Conservation (phyloP, 176 grass and related monocot species). For the Rhynchospora pubera region DNA sequence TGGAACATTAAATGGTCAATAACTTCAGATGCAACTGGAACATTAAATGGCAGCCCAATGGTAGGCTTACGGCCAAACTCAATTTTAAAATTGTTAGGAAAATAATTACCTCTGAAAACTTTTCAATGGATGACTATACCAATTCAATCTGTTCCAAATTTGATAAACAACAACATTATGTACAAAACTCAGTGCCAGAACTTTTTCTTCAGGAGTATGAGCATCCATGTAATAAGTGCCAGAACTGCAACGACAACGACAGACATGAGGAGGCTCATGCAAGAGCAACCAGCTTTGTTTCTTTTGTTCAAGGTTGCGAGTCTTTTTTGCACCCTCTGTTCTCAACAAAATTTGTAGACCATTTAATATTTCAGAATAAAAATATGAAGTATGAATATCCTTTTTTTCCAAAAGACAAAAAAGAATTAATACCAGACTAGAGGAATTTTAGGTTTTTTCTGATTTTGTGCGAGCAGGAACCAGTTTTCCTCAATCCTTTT, state of each 20-base stretch:
- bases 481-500: not conserved
- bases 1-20: too few relatives aligned
- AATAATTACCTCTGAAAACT: too few relatives aligned
- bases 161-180: too few relatives aligned
- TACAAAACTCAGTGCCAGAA: too few relatives aligned
- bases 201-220: conserved; percentile 50
- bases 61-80: too few relatives aligned
- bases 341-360: not conserved
- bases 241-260: conserved; percentile 51
- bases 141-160: too few relatives aligned
- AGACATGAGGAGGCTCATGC: conserved; percentile 21
- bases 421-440: too few relatives aligned
- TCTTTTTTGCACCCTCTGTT: conserved; percentile 17
- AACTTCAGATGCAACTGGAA: too few relatives aligned
- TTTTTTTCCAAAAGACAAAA: not conserved
- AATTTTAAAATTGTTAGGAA: too few relatives aligned
- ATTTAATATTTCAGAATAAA: not conserved
- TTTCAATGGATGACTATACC: too few relatives aligned
- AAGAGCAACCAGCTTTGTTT: conserved; percentile 34
- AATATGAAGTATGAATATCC: not conserved
- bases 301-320: not conserved
- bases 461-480: not conserved
- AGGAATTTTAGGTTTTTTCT: too few relatives aligned
- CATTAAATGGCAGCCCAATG: too few relatives aligned
- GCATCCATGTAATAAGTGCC: conserved; percentile 44